Conservation (phyloP, 768 basidiomycete species). For the Boletus rufocinnamomeus region DNA sequence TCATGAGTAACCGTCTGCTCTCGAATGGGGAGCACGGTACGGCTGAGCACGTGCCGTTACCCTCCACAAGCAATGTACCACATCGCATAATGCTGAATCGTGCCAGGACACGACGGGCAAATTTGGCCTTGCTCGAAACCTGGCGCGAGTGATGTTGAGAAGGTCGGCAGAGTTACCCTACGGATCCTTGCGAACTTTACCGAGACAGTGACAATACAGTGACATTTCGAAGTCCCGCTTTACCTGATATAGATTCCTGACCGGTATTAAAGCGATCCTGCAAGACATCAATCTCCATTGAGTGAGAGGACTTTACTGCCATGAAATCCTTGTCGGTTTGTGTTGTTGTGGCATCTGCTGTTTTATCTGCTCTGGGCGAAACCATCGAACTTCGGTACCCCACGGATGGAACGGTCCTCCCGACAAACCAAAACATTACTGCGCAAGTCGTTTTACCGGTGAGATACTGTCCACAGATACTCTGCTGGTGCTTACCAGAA, state of each 20-base stretch:
- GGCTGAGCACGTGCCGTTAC: too few species aligned
- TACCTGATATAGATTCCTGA: neutral
- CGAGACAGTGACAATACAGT: neutral
- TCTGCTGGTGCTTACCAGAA: neutral
- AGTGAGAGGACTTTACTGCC: neutral
- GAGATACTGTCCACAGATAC: neutral
- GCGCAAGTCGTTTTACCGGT: constrained; percentile 24
- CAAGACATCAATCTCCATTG: neutral
- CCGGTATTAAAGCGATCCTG: neutral
- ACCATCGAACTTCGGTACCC: constrained; percentile 27
- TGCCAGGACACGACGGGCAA: constrained; percentile 8
- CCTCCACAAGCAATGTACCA: too few species aligned
- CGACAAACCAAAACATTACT: constrained; percentile 14
- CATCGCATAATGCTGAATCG: neutral
- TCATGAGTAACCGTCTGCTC: too few species aligned
- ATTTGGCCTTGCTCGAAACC: constrained; percentile 9
- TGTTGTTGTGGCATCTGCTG: constrained; percentile 1
- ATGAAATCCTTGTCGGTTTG: constrained; percentile 11
- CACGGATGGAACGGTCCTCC: constrained; percentile 19
- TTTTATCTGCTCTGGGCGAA: constrained; percentile 11
- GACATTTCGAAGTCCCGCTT: neutral
- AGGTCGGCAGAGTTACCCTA: neutral
- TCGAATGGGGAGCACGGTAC: neutral
- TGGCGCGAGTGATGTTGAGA: neutral
- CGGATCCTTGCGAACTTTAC: neutral